Evolutionary conservation across 2,329 filamentous ascomycete genomes (phyloP), one percentile per base, ranked within the genome.

Genomic region (Colletotrichum tropicale): DNA sequence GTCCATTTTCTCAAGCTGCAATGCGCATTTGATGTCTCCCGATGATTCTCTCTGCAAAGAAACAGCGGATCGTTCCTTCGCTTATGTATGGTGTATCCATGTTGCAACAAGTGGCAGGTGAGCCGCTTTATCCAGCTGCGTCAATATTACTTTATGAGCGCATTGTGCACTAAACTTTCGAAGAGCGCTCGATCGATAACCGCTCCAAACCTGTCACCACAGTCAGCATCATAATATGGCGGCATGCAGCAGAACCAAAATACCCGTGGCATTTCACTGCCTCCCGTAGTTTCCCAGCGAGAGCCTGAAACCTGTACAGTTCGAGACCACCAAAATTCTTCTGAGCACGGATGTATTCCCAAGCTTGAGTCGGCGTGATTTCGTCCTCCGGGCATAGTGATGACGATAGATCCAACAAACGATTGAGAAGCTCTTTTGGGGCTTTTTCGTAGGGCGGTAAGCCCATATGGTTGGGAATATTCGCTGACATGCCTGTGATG

Each of bases 301-400:
- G 75, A 1, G 52, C 73, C 12, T 78, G 73, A 8, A 86, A 72
- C 8, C 73, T 76, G 12, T 80, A 75, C 15, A 81, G 66, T 55
- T 83, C 80, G 6, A 86, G 71, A 1, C 76, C 78, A 3, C 79
- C 77, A 34, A 86, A 85, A 1, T 80, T 77, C 0, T 83, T 83
- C 66, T 82, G 81, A 6, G 74, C 66, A 8, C 82, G 82, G 24
- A 87, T 80, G 26, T 79, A 74, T 60, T 82, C 80, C 85, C 85
- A 86, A 3, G 83, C 84, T 70, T 86, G 84, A 10, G 85, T 80
- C 1, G 85, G 85, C 6, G 85, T 86, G 64, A 86, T 78, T 72
- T 86, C 85, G 12, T 81, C 83, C 0, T 82, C 87, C 7, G 67
- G 56, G 36, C 74, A 75, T 5, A 83, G 62, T 2, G 78, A 78